Evolutionary conservation across 768 basidiomycete species (phyloP).

Genomic region (Phylloporus sp.): DNA sequence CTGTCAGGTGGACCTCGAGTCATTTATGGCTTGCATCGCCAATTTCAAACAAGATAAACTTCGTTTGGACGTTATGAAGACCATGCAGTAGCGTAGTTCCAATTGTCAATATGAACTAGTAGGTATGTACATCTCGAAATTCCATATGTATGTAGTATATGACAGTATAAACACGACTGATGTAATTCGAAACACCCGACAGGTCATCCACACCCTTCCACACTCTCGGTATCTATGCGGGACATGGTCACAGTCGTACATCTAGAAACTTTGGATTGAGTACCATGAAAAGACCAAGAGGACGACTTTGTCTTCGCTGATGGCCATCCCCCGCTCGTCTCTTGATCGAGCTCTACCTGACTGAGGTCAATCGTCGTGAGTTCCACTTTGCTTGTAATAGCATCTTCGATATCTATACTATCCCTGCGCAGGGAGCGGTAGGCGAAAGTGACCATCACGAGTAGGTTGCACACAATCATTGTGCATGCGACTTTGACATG

Average conservation of each 20-base stretch:
- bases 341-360: background rate
- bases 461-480: slow-evolving; percentile 24
- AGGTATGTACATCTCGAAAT: no score
- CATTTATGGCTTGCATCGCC: no score
- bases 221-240: background rate
- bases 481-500: slow-evolving; percentile 21
- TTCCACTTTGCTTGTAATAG: background rate
- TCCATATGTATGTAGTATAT: background rate
- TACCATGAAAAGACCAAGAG: slow-evolving; percentile 7
- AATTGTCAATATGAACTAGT: no score
- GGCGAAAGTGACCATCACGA: slow-evolving; percentile 20
- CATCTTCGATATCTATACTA: background rate
- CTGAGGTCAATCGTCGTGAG: slow-evolving; percentile 15
- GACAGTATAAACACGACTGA: no score
- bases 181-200: background rate
- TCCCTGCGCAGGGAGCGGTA: slow-evolving; percentile 11
- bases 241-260: background rate
- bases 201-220: background rate
- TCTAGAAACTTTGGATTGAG: background rate
- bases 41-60: no score
- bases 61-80: no score
- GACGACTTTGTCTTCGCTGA: slow-evolving; percentile 1
- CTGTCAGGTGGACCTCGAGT: no score
- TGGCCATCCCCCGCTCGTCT: background rate
- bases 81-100: no score